A percentile compares a stretch with the other conserved stretches of the same genome.
These are phyloP conservation scores for Candida dubliniensis DNA, from an alignment of 1,139 yeast species.

Conservation along the genomic window DNA sequence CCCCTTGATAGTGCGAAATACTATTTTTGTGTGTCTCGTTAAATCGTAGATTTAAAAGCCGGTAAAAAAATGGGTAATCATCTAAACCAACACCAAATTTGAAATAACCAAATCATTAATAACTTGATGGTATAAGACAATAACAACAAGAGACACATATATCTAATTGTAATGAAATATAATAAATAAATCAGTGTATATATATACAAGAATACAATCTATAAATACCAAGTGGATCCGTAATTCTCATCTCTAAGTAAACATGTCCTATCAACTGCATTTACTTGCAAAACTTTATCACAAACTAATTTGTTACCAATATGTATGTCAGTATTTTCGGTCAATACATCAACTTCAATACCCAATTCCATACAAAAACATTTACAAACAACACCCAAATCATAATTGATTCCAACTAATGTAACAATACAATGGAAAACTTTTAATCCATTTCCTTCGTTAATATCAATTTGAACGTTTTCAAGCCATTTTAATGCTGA, in stretches of 20 bases:
- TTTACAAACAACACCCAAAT: constrained; percentile 16
- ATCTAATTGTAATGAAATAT: background rate
- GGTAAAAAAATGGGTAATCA: no score
- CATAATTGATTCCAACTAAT: constrained; percentile 19
- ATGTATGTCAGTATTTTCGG: constrained; percentile 19
- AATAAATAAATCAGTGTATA: background rate
- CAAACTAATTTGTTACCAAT: constrained; percentile 49
- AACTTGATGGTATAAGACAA: background rate
- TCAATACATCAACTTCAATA: constrained; percentile 43
- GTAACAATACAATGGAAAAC: constrained; percentile 30
- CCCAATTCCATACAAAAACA: constrained; percentile 49
- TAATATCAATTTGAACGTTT: constrained; percentile 21
- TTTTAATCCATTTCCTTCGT: constrained; percentile 10
- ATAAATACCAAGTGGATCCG: constrained; percentile 2
- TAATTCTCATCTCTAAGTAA: constrained; percentile 23
- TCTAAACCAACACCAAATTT: no score
- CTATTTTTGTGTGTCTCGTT: background rate
- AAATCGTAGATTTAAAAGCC: no score
- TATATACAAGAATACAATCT: background rate
- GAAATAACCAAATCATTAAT: no score
- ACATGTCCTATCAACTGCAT: constrained; percentile 36
- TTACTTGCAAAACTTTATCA: constrained; percentile 36
- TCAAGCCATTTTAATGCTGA: constrained; percentile 30
- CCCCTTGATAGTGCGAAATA: background rate
- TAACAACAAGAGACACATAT: background rate